A percentile compares a stretch with the other conserved stretches of the same genome.
Evolutionary conservation across 2,329 filamentous ascomycete genomes (phyloP).

Genomic region (Pseudogymnoascus sp.): DNA sequence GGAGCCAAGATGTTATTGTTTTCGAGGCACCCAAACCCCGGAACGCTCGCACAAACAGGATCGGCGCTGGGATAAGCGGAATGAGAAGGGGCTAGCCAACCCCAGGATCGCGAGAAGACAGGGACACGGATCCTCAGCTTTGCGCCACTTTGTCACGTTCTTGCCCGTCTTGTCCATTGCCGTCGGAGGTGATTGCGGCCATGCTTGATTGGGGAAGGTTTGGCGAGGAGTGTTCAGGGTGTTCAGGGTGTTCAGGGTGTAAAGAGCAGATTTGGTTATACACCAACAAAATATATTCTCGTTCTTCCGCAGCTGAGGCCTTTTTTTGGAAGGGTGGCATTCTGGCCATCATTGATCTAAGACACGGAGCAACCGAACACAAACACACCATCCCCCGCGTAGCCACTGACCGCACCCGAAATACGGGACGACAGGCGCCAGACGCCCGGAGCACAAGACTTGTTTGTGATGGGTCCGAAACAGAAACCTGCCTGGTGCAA

Average conservation of each 20-base stretch:
- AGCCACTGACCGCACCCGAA: not conserved
- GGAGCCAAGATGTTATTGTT: not conserved
- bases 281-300: not conserved
- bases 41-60: not conserved
- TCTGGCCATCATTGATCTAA: not conserved
- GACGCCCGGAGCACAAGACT: not conserved
- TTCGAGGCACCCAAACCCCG: not conserved
- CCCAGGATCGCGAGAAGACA: not conserved
- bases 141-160: conserved; percentile 5
- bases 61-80: conserved; percentile 1
- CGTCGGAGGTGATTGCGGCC: not conserved
- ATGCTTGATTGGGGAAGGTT: conserved; percentile 4
- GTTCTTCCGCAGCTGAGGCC: not conserved
- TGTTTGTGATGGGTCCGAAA: not conserved
- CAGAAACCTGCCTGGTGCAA: not conserved
- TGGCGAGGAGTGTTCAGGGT: not conserved
- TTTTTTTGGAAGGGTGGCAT: not conserved
- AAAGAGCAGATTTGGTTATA: not conserved
- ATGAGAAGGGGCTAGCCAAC: not conserved
- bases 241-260: not conserved
- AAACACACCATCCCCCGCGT: not conserved
- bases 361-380: not conserved
- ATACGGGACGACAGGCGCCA: not conserved
- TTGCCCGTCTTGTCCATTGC: not conserved
- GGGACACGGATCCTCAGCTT: not conserved